These are phyloP conservation scores for Lyophyllum decastes DNA, from an alignment of 768 basidiomycete genomes.

Conservation along the genomic window DNA sequence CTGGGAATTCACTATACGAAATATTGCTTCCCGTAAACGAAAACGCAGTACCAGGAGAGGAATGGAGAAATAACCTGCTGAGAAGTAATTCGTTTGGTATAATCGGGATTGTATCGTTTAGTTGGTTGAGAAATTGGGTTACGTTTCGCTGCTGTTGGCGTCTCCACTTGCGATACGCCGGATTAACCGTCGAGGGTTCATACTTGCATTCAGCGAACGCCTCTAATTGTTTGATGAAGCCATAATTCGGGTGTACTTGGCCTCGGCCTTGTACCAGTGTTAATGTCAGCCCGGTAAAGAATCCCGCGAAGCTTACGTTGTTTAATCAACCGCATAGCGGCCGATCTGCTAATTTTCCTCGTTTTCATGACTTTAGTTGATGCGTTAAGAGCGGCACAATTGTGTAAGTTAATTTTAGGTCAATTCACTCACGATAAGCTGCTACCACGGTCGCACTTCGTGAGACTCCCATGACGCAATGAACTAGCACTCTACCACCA, in stretches of 20 bases:
- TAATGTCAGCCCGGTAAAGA: slow-evolving; percentile 8
- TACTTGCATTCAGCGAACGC: slow-evolving; percentile 54
- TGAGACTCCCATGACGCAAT: slow-evolving; percentile 75
- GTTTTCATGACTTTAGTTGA: slow-evolving; percentile 49
- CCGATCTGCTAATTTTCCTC: slow-evolving; percentile 37
- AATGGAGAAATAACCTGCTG: slow-evolving; percentile 39
- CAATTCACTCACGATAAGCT: slow-evolving; percentile 47
- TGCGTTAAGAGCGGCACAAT: background rate
- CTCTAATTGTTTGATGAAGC: slow-evolving; percentile 61
- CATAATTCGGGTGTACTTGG: slow-evolving; percentile 47
- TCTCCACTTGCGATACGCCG: slow-evolving; percentile 59
- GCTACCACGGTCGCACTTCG: slow-evolving; percentile 64
- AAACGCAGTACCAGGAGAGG: background rate
- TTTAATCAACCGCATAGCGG: slow-evolving; percentile 51
- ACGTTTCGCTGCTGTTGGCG: slow-evolving; percentile 54
- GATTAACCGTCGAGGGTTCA: slow-evolving; percentile 39
- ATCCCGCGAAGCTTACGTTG: slow-evolving; percentile 36
- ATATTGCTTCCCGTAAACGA: background rate
- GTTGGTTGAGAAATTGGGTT: slow-evolving; percentile 48
- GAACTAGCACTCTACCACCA: slow-evolving; percentile 64
- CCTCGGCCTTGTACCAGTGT: slow-evolving; percentile 32
- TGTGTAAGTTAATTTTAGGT: background rate
- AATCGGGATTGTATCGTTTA: slow-evolving; percentile 54
- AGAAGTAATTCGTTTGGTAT: slow-evolving; percentile 51
- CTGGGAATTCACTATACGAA: slow-evolving; percentile 53